Evolutionary conservation across 2,329 filamentous ascomycete species (phyloP), one percentile per base, ranked within the genome.

Genomic region (Arthrobotrys musiformis): DNA sequence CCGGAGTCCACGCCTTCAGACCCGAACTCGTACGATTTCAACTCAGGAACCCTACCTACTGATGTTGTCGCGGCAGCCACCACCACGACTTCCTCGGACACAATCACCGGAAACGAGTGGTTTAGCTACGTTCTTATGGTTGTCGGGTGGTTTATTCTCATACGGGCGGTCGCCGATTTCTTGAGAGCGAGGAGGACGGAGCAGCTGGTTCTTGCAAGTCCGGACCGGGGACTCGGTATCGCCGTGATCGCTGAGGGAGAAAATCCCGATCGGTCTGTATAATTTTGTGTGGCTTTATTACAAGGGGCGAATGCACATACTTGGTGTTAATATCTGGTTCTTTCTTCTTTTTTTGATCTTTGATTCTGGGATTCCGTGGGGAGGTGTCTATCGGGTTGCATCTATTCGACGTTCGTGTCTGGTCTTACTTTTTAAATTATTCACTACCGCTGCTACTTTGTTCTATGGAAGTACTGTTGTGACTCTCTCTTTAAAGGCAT

Each of bases 131-230:
- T 92, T 15, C 85, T 99, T 56, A 99, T 99, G 95, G 92, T 99
- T 82, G 91, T 97, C 0, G 95, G 95, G 4, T 99, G 95, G 95
- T 98, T 98, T 82, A 93, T 99, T 79, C 86, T 99, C 78, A 98
- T 99, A 82, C 89, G 94, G 84, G 91, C 93, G n/a, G 90, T 97
- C 17, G 93, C 91, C 81, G 94, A 98, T 83, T 99, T 95, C 82
- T 85, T 98, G 78, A 89, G 90, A 80, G 95, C 93, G 40, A 88
- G 94, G 82, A 88, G 93, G 82, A 95, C 98, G 82, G 95, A 99
- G 85, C 92, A 95, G 83, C 86, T 99, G 61, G 93, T 99, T 4
- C 85, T 97, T 79, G 94, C 97, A 83, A 97, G 93, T 82, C 95
- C 95, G 0, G 94, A 97, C 81, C 88, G 95, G 37, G 94, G 94